Evolutionary conservation across 2,329 filamentous ascomycete genomes (phyloP), one percentile per base, ranked within the genome.

Genomic region (Bertia moriformis): DNA sequence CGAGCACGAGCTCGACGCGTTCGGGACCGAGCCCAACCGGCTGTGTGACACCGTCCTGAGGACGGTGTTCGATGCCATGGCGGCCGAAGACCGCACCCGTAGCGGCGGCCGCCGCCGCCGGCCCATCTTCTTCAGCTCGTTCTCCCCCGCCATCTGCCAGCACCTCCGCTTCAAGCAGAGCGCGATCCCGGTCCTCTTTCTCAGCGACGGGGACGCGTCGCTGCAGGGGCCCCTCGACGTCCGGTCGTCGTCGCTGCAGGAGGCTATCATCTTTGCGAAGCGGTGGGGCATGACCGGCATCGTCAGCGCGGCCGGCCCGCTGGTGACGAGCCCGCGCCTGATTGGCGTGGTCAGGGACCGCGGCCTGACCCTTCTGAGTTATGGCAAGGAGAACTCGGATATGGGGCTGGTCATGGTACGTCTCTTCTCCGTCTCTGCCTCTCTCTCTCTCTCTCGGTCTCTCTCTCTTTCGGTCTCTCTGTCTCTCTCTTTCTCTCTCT

Each of bases 101-200:
- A n/a, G 7, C 7, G 7, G 7, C 22, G 22, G 7, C 22, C 22
- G 7, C 22, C 7, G n/a, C 7, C 22, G 22, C 7, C 73, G 91
- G n/a, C 87, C 94, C 61, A 82, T 98, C 57, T 86, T 98, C 47
- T 96, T 98, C 62, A 93, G 85, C 46, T 91, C 83, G 38, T 98
- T 98, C 65, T 94, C 96, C 59, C 91, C 91, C 0, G 91, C 98
- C 51, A 87, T 98, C 36, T 98, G 91, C 55, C 71, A 98, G 13
- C 76, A 94, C 46, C 66, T 96, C 30, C 91, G 83, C 40, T 94
- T 94, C 69, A 98, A 98, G 64, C 91, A 98, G 62, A 89, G 89
- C 2, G 93, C 83, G 35, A 95, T 95, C 41, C 93, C 91, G 0
- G 87, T 98, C 43, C 66, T 98, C 44, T 98, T 98, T 63, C 69